Conservation (phyloP, 345 rosid species). For the Aquilaria malaccensis region DNA sequence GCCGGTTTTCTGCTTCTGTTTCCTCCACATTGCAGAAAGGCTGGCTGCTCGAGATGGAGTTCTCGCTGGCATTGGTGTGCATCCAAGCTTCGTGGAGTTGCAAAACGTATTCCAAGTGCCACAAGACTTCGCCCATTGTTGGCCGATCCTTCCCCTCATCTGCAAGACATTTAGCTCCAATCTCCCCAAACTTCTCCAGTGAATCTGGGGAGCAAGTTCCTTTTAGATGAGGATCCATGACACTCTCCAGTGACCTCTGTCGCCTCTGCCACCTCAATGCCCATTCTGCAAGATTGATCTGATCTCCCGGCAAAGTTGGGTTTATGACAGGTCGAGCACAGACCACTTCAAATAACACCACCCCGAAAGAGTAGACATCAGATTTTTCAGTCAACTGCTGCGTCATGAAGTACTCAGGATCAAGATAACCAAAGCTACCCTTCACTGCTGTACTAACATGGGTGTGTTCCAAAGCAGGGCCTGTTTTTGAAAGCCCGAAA, state of each 20-base stretch:
- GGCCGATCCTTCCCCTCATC: conserved; percentile 88
- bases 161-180: conserved; percentile 81
- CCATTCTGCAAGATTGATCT: conserved; percentile 96
- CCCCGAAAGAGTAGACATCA: conserved; percentile 85
- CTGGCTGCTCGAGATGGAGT: conserved; percentile 37
- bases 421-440: conserved; percentile 92
- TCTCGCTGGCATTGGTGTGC: conserved; percentile 22
- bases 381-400: conserved; percentile 90
- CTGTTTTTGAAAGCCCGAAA: conserved; percentile 75
- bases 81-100: conserved; percentile 84
- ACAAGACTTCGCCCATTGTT: conserved; percentile 80
- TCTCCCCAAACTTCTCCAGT: conserved; percentile 76
- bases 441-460: conserved; percentile 96
- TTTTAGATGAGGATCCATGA: conserved; percentile 48
- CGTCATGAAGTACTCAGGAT: conserved; percentile 77
- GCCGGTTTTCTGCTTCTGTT: conserved; percentile 14
- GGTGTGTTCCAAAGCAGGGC: conserved; percentile 86
- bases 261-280: conserved; percentile 70
- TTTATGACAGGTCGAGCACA: conserved; percentile 91
- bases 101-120: conserved; percentile 86
- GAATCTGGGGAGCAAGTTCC: conserved; percentile 55
- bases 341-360: conserved; percentile 73
- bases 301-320: conserved; percentile 81
- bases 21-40: conserved; percentile 19
- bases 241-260: conserved; percentile 54